These are phyloP conservation scores for Cladosporium halotolerans DNA, from an alignment of 2,329 filamentous ascomycete species.

Conservation along the genomic window DNA sequence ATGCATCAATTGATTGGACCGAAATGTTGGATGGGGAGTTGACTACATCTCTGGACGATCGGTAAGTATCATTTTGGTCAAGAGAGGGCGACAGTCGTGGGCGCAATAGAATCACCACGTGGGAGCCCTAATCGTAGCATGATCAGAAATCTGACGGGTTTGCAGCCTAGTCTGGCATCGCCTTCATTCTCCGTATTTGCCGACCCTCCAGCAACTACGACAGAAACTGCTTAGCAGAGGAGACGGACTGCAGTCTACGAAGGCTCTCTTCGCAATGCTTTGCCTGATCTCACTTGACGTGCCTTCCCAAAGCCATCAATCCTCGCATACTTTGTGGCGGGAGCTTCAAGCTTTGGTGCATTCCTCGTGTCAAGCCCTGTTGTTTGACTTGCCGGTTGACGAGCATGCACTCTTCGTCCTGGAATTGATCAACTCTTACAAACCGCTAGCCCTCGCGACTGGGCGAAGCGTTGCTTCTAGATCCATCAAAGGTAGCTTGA, in stretches of 20 bases:
- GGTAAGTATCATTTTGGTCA: neutral
- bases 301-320: neutral
- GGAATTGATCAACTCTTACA: constrained; percentile 11
- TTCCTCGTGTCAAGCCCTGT: neutral
- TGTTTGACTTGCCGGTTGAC: constrained; percentile 4
- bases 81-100: no score
- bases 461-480: constrained; percentile 6
- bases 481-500: constrained; percentile 11
- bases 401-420: constrained; percentile 7
- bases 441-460: constrained; percentile 10
- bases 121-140: no score
- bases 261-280: constrained; percentile 7
- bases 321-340: neutral
- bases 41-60: neutral
- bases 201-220: constrained; percentile 6
- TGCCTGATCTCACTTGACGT: constrained; percentile 10
- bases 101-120: no score
- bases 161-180: constrained; percentile 14
- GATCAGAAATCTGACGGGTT: neutral
- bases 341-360: constrained; percentile 2
- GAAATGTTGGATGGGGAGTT: neutral
- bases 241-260: neutral
- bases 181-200: constrained; percentile 12
- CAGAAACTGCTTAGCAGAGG: neutral
- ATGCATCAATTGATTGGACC: neutral